Conservation (phyloP, 2,329 filamentous ascomycete species). For the Neocatenulostroma microsporum region DNA sequence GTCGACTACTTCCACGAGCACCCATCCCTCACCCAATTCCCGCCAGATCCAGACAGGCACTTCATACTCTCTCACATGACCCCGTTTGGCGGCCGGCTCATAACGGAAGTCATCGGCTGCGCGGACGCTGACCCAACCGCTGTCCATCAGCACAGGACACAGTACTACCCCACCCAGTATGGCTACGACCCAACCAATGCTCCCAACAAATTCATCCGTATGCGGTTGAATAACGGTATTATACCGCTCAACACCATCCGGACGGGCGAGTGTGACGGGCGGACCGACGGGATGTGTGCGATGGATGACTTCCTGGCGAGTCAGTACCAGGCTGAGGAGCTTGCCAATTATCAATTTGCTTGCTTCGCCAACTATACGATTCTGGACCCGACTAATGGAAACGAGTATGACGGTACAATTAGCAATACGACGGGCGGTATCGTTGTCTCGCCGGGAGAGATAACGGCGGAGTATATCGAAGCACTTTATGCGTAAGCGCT, state of each 20-base stretch:
- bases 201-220: conserved; percentile 43
- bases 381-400: conserved; percentile 29
- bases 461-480: conserved; percentile 15
- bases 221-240: conserved; percentile 45
- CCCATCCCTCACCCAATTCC: conserved; percentile 36
- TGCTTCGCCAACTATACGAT: conserved; percentile 45
- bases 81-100: conserved; percentile 49
- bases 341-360: conserved; percentile 42
- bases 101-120: conserved; percentile 51
- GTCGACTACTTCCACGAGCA: conserved; percentile 48
- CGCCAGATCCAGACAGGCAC: conserved; percentile 37
- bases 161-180: conserved; percentile 39
- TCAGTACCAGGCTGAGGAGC: conserved; percentile 32
- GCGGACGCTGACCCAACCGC: conserved; percentile 32
- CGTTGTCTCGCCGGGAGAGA: conserved; percentile 14
- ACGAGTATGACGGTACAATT: conserved; percentile 36
- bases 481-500: no score
- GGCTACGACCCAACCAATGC: conserved; percentile 37
- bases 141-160: conserved; percentile 32
- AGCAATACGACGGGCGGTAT: conserved; percentile 16
- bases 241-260: conserved; percentile 42
- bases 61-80: conserved; percentile 47
- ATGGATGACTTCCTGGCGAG: conserved; percentile 36
- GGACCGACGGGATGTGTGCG: conserved; percentile 41
- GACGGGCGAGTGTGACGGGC: conserved; percentile 37